These are phyloP conservation scores for Scedosporium dehoogii DNA, from an alignment of 2,329 filamentous ascomycete genomes.

Conservation along the genomic window DNA sequence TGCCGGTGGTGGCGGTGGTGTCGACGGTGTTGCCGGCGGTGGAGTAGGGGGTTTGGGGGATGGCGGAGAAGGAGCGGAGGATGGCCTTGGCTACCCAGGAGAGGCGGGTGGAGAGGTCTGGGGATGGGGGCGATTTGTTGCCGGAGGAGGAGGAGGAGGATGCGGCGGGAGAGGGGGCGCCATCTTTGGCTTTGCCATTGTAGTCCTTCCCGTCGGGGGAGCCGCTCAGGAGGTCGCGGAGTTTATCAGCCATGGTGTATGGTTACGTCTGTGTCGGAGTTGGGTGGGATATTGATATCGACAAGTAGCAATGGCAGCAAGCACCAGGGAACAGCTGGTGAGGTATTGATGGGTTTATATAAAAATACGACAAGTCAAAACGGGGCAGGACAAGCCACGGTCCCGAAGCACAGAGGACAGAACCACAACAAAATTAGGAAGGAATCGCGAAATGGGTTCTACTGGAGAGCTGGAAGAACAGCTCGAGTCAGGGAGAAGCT, in stretches of 20 bases:
- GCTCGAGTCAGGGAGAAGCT: no score
- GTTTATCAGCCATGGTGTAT: not conserved
- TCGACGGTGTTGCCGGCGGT: not conserved
- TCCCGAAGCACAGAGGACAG: no score
- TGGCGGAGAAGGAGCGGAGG: not conserved
- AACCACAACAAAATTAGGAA: no score
- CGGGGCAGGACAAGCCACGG: no score
- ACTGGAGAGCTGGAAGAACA: no score
- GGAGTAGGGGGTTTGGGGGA: not conserved
- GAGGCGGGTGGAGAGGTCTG: not conserved
- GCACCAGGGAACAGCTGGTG: no score
- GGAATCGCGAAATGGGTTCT: no score
- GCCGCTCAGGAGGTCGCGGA: not conserved
- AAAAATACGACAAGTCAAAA: no score
- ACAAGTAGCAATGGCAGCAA: no score
- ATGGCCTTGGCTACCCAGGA: not conserved
- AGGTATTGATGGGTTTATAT: no score
- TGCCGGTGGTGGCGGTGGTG: conserved; percentile 7
- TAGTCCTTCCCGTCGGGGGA: not conserved
- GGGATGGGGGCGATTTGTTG: not conserved
- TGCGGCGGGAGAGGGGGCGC: not conserved
- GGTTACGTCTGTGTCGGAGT: not conserved
- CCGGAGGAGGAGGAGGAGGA: not conserved
- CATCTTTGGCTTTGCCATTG: not conserved
- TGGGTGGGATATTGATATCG: no score